Percentiles rank a stretch among this genome's conserved stretches.
These are phyloP conservation scores for Botrytis byssoidea DNA, from an alignment of 2,329 filamentous ascomycete genomes.

Conservation along the genomic window DNA sequence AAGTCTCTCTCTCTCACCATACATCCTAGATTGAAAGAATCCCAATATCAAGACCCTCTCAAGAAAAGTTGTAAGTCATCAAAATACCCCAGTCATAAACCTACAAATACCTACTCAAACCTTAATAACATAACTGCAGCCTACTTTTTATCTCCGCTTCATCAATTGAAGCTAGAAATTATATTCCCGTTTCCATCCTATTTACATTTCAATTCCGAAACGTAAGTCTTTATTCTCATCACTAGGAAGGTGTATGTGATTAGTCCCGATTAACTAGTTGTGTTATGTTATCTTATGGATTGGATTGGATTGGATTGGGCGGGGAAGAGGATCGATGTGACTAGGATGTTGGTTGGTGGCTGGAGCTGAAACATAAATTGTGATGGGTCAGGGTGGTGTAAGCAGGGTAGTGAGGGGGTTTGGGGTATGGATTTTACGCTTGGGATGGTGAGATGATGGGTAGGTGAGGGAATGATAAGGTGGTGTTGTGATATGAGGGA, in stretches of 20 bases:
- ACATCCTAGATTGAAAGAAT: not conserved
- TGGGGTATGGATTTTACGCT: not conserved
- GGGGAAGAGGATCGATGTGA: not conserved
- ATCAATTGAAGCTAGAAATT: not conserved
- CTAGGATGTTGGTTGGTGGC: not conserved
- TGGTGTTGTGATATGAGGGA: not conserved
- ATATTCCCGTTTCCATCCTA: not conserved
- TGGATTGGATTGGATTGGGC: not conserved
- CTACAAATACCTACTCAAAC: not conserved
- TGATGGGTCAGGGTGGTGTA: not conserved
- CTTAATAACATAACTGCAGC: not conserved
- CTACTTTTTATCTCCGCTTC: not conserved
- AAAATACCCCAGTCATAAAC: too few relatives aligned
- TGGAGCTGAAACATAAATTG: constrained; percentile 8
- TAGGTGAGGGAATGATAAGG: not conserved
- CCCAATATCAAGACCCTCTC: not conserved
- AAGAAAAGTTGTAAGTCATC: not conserved
- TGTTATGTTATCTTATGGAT: not conserved
- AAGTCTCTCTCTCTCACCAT: too few relatives aligned
- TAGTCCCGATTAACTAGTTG: not conserved
- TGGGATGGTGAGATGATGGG: not conserved
- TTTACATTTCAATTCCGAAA: not conserved
- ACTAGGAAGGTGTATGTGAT: not conserved
- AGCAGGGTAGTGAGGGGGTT: not conserved
- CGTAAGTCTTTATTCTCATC: not conserved